phyloP scores from a whole-genome alignment of 805 yeast genomes.

The Kluyveromyces lactis region DNA sequence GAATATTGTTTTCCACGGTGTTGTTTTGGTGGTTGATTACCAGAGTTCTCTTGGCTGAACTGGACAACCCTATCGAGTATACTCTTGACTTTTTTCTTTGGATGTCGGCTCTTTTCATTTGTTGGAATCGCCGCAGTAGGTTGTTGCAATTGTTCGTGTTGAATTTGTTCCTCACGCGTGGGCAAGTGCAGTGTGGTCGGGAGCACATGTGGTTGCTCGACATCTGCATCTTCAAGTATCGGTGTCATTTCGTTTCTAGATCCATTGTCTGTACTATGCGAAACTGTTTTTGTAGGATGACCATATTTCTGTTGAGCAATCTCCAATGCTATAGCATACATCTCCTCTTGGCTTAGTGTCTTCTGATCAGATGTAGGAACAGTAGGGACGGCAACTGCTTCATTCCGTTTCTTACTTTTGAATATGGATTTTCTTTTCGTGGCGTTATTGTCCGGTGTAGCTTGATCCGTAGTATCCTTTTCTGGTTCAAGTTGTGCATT shows the following conservation, averaged over 20 bases:
- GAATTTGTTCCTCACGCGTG: not conserved
- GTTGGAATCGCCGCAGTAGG: not conserved
- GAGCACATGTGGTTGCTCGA: not conserved
- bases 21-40: constrained; percentile 20
- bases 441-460: not conserved
- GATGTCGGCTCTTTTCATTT: not conserved
- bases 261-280: constrained; percentile 3
- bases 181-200: constrained; percentile 1
- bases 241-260: constrained; percentile 3
- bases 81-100: constrained; percentile 16
- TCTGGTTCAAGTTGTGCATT: no score
- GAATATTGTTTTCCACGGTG: not conserved
- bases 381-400: constrained; percentile 3
- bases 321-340: constrained; percentile 49
- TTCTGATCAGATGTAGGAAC: not conserved
- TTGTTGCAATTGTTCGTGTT: not conserved
- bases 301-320: constrained; percentile 41
- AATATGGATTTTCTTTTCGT: not conserved
- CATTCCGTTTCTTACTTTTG: not conserved
- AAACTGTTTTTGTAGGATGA: constrained; percentile 6
- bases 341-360: constrained; percentile 33
- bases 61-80: constrained; percentile 25
- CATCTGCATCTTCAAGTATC: constrained; percentile 1
- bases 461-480: no score
- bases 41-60: constrained; percentile 28